phyloP scores from a whole-genome alignment of 108 stramenopile genomes.

The Skeletonema menzelii region DNA sequence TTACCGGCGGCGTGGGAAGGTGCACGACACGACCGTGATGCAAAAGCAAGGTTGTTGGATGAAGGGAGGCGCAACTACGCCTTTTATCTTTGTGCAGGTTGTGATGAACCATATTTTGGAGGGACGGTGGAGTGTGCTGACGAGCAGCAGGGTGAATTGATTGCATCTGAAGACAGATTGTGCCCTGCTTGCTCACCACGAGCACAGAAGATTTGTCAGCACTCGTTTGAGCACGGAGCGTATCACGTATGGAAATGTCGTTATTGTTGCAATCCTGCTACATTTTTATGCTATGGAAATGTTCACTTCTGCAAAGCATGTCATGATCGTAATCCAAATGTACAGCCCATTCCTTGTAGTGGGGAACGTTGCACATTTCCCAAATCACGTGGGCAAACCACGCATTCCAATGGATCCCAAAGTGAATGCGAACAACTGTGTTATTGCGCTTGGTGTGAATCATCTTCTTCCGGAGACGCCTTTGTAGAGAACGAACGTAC shows the following conservation, averaged over 20 bases:
- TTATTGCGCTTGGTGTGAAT: conserved; percentile 48
- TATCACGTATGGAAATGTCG: conserved; percentile 71
- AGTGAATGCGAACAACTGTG: conserved; percentile 68
- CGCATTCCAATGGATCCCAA: conserved; percentile 57
- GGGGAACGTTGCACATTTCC: conserved; percentile 57
- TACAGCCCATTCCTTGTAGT: conserved; percentile 55
- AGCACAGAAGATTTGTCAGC: conserved; percentile 47
- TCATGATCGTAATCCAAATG: conserved; percentile 51
- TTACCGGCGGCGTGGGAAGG: conserved; percentile 22
- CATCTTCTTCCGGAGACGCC: conserved; percentile 4
- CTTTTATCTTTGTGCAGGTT: conserved; percentile 64
- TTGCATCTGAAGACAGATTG: conserved; percentile 38
- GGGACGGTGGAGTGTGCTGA: conserved; percentile 74
- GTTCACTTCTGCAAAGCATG: conserved; percentile 67
- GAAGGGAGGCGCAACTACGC: conserved; percentile 56
- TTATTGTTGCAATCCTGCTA: conserved; percentile 67
- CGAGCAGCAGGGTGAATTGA: conserved; percentile 32
- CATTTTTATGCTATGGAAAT: conserved; percentile 61
- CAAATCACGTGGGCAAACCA: conserved; percentile 28
- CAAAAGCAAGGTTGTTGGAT: conserved; percentile 26
- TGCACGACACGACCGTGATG: conserved; percentile 1
- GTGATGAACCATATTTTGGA: conserved; percentile 74
- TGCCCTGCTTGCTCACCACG: conserved; percentile 60
- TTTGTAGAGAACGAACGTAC: conserved; percentile 17
- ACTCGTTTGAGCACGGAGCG: conserved; percentile 51